A percentile compares a stretch with the other conserved stretches of the same genome.
Evolutionary conservation across 2,329 filamentous ascomycete species (phyloP).

Genomic region (Penicillium sp.): DNA sequence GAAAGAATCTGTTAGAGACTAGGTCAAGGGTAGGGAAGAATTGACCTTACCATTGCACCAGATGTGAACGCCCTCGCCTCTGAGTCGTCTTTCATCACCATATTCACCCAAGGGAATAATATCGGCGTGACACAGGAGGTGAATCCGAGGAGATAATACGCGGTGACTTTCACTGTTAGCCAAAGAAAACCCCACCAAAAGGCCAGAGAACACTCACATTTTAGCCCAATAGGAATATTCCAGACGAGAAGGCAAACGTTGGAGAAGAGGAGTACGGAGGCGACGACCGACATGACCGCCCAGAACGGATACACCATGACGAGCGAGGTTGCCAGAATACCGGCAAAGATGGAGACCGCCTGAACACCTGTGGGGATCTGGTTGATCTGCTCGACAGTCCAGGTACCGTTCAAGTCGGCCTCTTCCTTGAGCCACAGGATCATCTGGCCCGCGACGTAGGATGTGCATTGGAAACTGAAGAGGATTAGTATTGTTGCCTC

Average conservation of each 20-base stretch:
- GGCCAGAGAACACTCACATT: conserved; percentile 20
- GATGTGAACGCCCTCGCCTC: conserved; percentile 38
- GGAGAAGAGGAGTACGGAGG: conserved; percentile 39
- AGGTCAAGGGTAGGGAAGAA: neutral
- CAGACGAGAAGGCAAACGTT: conserved; percentile 33
- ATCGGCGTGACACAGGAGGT: conserved; percentile 33
- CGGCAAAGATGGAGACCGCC: conserved; percentile 54
- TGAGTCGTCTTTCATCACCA: conserved; percentile 34
- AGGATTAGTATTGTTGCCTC: conserved; percentile 3
- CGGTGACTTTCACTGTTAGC: conserved; percentile 16
- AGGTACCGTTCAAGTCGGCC: conserved; percentile 43
- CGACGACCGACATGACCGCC: conserved; percentile 35
- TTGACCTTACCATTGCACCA: conserved; percentile 34
- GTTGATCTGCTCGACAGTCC: conserved; percentile 55
- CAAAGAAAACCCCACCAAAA: neutral
- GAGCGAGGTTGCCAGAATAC: conserved; percentile 31
- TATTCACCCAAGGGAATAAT: conserved; percentile 33
- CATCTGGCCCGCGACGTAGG: conserved; percentile 65
- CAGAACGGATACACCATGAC: conserved; percentile 43
- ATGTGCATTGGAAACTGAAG: conserved; percentile 45
- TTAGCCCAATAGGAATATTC: conserved; percentile 31
- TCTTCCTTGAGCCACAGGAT: conserved; percentile 55
- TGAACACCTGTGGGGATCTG: conserved; percentile 58
- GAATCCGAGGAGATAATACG: conserved; percentile 31
- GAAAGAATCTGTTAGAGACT: neutral